These are phyloP conservation scores for Amanita fuliginea DNA, from an alignment of 768 basidiomycete genomes.

Conservation along the genomic window DNA sequence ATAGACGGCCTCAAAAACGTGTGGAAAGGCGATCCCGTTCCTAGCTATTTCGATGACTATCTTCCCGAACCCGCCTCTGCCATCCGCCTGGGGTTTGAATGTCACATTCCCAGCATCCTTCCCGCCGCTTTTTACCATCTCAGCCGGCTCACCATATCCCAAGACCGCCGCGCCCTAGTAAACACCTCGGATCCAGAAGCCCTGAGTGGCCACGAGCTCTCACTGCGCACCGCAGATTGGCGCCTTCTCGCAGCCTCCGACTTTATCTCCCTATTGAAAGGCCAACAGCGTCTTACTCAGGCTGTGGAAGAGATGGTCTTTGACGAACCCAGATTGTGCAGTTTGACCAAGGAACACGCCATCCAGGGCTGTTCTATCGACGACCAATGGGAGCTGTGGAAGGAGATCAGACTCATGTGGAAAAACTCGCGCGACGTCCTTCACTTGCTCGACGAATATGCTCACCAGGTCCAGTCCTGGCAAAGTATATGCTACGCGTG, in stretches of 20 bases:
- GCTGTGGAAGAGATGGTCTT: background rate
- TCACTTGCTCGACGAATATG: background rate
- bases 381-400: background rate
- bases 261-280: background rate
- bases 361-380: background rate
- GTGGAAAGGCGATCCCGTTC: background rate
- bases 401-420: background rate
- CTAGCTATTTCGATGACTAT: background rate
- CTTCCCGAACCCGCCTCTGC: conserved; percentile 7
- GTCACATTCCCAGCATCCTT: conserved; percentile 1
- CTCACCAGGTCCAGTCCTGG: background rate
- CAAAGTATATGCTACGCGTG: background rate
- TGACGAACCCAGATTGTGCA: background rate
- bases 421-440: background rate
- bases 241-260: background rate
- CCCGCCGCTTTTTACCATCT: conserved; percentile 8
- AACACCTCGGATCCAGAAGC: background rate
- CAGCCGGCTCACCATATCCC: background rate
- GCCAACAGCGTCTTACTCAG: background rate
- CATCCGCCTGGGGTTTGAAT: conserved; percentile 7
- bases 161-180: background rate
- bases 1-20: background rate
- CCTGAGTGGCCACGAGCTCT: background rate
- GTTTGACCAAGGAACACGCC: background rate
- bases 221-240: background rate